These are phyloP conservation scores for Raddia guianensis DNA, from an alignment of 176 grass and related monocot genomes.

Conservation along the genomic window DNA sequence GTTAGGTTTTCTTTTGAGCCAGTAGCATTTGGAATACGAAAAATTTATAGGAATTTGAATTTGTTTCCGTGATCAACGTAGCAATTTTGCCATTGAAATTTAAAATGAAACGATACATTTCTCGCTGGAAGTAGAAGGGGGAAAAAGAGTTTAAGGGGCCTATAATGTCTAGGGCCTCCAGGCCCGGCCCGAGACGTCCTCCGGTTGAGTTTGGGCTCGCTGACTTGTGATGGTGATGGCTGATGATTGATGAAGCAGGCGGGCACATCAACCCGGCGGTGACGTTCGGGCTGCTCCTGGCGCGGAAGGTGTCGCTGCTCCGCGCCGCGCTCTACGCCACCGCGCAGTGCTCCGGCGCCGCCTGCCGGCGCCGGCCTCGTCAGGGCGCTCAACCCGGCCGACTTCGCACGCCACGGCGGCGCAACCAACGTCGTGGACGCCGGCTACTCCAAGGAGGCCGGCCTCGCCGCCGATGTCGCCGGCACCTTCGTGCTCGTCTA, in stretches of 20 bases:
- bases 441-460: conserved; percentile 41
- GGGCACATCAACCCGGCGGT: conserved; percentile 66
- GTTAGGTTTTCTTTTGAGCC: not conserved
- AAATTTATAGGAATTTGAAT: not conserved
- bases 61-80: too few relatives aligned
- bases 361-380: conserved; percentile 56
- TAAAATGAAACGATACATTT: too few relatives aligned
- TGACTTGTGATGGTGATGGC: too few relatives aligned
- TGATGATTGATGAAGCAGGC: conserved; percentile 2
- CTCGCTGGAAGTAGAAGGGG: too few relatives aligned
- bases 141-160: too few relatives aligned
- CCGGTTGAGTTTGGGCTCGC: too few relatives aligned
- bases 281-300: conserved; percentile 52
- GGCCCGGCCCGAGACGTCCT: too few relatives aligned
- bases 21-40: too few relatives aligned
- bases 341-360: conserved; percentile 53
- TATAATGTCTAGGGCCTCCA: too few relatives aligned
- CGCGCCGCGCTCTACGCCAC: conserved; percentile 45
- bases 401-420: conserved; percentile 34
- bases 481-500: conserved; percentile 60
- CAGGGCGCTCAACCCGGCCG: conserved; percentile 32
- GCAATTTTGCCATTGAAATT: not conserved
- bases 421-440: conserved; percentile 32
- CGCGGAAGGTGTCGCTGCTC: conserved; percentile 46
- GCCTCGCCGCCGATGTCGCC: conserved; percentile 46